Evolutionary conservation across 192 early-diverging fungal genomes (phyloP).

Genomic region (Mortierella hygrophila): DNA sequence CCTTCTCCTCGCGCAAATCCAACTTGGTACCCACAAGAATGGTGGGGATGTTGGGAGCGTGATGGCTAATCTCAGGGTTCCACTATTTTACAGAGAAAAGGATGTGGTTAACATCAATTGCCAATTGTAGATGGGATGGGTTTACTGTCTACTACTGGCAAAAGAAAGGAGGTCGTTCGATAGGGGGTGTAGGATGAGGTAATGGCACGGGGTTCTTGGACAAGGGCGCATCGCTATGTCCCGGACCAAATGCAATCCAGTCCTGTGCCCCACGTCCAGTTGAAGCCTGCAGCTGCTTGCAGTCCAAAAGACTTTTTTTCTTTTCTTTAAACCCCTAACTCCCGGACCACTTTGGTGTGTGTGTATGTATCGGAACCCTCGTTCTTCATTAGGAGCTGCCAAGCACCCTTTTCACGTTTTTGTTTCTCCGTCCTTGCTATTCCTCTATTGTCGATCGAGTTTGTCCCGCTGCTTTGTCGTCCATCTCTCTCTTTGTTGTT

Average conservation of each 20-base stretch:
- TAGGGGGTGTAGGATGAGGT: background rate
- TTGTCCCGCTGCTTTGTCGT: background rate
- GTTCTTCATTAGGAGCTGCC: too few relatives aligned
- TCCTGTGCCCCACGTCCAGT: too few relatives aligned
- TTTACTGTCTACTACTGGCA: background rate
- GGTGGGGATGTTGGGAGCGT: slow-evolving; percentile 92
- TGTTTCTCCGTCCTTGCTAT: background rate
- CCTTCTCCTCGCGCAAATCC: slow-evolving; percentile 94
- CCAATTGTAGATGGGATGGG: background rate
- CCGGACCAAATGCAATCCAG: too few relatives aligned
- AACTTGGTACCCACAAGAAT: slow-evolving; percentile 98
- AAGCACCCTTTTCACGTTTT: background rate
- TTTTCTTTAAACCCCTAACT: too few relatives aligned
- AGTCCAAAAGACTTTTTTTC: too few relatives aligned
- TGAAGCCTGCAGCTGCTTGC: too few relatives aligned
- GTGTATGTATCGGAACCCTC: too few relatives aligned
- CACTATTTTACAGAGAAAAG: slow-evolving; percentile 68
- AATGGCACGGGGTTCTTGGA: background rate
- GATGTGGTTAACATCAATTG: background rate
- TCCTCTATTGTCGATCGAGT: background rate
- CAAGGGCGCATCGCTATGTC: too few relatives aligned
- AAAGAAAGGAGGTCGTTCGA: background rate
- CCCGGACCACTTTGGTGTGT: too few relatives aligned
- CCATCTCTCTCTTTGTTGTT: background rate
- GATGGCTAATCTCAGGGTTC: slow-evolving; percentile 96